Base-by-base conservation (phyloP, 2,329 filamentous ascomycete species). In the Penicillium sp. region DNA sequence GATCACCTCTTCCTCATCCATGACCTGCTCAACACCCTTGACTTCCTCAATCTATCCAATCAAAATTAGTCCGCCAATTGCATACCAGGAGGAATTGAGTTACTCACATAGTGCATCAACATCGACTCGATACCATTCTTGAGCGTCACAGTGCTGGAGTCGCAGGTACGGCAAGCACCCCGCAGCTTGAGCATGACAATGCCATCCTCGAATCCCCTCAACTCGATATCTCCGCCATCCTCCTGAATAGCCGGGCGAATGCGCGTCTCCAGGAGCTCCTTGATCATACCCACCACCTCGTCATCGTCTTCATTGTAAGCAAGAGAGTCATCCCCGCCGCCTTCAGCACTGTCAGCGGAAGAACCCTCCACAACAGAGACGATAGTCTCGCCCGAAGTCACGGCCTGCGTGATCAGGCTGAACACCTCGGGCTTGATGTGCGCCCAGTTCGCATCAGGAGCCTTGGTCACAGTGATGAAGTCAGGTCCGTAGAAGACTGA, bases 61-160 rank as follows among this genome's bases (percentile, higher is more conserved):
- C 7, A 34, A 52, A 52, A 47, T 69, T 46, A 68, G 63, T 39
- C 36, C 51, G 16, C 9, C 9, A 6, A n/a, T 12, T 12, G 9
- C 12, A 9, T 24, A 15, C 21, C 21, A 5, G 16, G 15, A 42
- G 13, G 18, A 16, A 42, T 48, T 38, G 48, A 48, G 16, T 33
- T 42, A 84, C 87, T 82, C 73, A 91, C 88, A 73, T 94, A 94
- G 72, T 93, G 90, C 90, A 96, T 96, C 70, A 97, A 74, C 94
- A 99, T 97, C 61, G 89, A 90, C 80, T 99, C 94, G 63, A 99
- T 99, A 6, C 94, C 94, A 70, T 95, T 97, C 80, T 95, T 96
- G 61, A 99, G 75, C 28, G 94, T 99, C 33, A 96, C 92, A 0
- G 94, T 97, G 71, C 92, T 96, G 42, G 90, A 95, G 72, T 97